Conservation (phyloP, 2,329 filamentous ascomycete species). For the Ophiostoma himal-ulmi region DNA sequence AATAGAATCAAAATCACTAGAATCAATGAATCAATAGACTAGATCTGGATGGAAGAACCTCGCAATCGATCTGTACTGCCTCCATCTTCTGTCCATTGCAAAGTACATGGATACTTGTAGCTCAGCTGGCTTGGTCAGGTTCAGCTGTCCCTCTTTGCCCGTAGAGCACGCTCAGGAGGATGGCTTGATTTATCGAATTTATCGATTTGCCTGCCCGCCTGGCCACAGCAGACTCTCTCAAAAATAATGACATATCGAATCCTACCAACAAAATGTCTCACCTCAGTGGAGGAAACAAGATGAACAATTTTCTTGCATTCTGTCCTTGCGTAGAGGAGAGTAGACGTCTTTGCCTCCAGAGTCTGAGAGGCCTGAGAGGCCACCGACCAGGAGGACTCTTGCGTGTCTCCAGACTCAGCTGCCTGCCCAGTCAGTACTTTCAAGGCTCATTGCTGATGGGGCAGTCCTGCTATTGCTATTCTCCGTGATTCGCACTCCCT, state of each 20-base stretch:
- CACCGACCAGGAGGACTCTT: not conserved
- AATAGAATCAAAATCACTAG: not conserved
- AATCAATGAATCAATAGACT: not conserved
- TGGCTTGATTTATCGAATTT: not conserved
- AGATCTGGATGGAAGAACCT: not conserved
- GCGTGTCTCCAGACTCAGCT: not conserved
- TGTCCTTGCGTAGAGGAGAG: not conserved
- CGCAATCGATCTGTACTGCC: not conserved
- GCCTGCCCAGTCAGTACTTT: not conserved
- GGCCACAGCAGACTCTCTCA: not conserved
- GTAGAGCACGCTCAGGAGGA: no score
- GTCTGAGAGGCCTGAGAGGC: not conserved
- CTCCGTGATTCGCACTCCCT: constrained; percentile 1
- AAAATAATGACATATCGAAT: not conserved
- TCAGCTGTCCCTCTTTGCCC: not conserved
- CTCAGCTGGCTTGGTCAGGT: not conserved
- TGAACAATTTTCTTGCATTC: constrained; percentile 12
- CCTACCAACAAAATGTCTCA: constrained; percentile 6
- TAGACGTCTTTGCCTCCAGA: no score
- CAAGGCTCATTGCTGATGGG: not conserved
- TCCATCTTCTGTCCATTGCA: not conserved
- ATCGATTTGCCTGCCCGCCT: not conserved
- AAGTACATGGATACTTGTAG: not conserved
- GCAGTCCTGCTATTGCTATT: not conserved
- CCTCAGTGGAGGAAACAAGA: constrained; percentile 9